phyloP scores from a whole-genome alignment of 176 grass and related monocot genomes.

The Aechmea fasciata region DNA sequence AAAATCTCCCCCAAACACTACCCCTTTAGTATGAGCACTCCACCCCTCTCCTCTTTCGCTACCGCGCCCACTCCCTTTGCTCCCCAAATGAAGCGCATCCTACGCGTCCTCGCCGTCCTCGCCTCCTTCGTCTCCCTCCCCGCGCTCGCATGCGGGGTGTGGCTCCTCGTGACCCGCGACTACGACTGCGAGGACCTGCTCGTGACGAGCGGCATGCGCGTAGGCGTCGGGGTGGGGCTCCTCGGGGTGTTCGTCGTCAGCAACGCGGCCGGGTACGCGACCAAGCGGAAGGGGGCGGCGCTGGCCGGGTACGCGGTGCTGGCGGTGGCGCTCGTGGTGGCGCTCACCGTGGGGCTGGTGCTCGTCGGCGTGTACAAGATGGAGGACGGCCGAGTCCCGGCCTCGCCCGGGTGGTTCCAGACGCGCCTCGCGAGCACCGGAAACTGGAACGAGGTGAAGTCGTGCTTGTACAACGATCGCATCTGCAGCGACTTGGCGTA shows the following conservation, averaged over 20 bases:
- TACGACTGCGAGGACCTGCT: conserved; percentile 13
- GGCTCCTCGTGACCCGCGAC: conserved; percentile 6
- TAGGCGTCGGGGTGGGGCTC: background rate
- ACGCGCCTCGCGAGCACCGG: background rate
- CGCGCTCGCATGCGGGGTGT: background rate
- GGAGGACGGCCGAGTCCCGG: background rate
- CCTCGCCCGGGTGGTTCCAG: background rate
- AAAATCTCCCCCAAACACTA: too few species aligned
- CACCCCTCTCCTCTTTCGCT: background rate
- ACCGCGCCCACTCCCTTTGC: background rate
- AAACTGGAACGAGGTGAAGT: background rate
- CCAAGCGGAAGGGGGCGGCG: background rate
- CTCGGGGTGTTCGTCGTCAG: background rate
- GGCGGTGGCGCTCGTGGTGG: background rate
- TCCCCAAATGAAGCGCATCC: background rate
- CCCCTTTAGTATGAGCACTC: too few species aligned
- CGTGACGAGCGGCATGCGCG: background rate
- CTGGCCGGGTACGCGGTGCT: background rate
- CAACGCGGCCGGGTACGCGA: background rate
- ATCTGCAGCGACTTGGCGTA: background rate
- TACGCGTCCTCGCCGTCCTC: background rate
- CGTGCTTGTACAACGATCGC: background rate
- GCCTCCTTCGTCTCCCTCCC: conserved; percentile 4
- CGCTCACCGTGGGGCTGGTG: background rate
- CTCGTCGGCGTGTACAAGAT: background rate